Base-by-base conservation (phyloP, 2,329 filamentous ascomycete species). In the Diaporthe australafricana region DNA sequence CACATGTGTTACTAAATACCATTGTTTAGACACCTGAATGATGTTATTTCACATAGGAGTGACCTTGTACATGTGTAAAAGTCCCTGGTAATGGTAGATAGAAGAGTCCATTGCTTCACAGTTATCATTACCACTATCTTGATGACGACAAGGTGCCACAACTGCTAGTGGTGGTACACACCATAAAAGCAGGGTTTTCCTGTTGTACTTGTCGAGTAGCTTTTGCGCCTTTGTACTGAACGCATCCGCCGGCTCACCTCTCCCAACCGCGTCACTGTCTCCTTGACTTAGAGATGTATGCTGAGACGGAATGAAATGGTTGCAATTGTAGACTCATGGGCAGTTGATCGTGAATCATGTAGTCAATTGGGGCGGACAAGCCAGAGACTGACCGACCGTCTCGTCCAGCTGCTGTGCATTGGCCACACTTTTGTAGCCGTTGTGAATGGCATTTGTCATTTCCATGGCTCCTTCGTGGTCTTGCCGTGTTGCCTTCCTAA, bases 241-340 rank as follows among this genome's bases (percentile, higher is more conserved):
- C 1, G n/a, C 56, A 3, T 47, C 40, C 16, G 25, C 47, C 25
- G 22, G n/a, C 17, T 32, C 40, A 11, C 25, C 38, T 40, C 25
- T 25, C 4, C 38, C 56, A 2, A 62, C 17, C 2, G 38, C 9
- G 56, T 62, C 56, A 62, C 16, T 40, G n/a, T n/a, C 40, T n/a
- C 20, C 57, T 5, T 22, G 40, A 25, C 25, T 40, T 1, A 11
- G 25, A 6, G 1, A 5, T 12, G 16, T 47, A 30, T 38, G 57
- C 25, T 47, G 40, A 42, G 57, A 22, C 17, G 57, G 40, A 35
- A 63, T 27, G 11, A 42, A 47, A 32, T 40, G 57, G 27, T 63
- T 63, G 25, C 57, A 63, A 40, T 32, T 63, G 40, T 63, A 63
- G 57, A 63, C 47, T 27, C 40, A 63, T 22, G 25, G 57, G n/a